Evolutionary conservation across 352 stramenopile genomes (phyloP).

Genomic region (Lagenidium sp.): DNA sequence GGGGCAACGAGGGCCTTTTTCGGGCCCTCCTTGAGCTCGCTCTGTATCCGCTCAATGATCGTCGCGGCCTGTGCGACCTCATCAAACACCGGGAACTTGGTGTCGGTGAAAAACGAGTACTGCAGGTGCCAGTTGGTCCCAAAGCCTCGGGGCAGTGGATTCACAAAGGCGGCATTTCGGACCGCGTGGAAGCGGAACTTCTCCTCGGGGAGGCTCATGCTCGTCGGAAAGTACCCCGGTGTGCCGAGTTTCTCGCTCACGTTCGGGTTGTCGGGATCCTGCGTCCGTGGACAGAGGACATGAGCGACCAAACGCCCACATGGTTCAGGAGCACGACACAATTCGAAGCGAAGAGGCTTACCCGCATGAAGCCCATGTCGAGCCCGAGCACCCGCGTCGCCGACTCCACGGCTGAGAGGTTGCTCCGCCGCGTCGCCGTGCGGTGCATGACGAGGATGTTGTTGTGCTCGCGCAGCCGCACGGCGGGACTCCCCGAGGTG

Average conservation of each 20-base stretch:
- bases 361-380: slow-evolving; percentile 68
- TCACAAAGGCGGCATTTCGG: slow-evolving; percentile 69
- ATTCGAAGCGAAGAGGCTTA: slow-evolving; percentile 9
- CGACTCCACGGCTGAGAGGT: slow-evolving; percentile 34
- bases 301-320: background rate
- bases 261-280: slow-evolving; percentile 60
- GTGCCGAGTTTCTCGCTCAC: slow-evolving; percentile 61
- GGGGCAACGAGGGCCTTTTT: background rate
- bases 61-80: slow-evolving; percentile 35
- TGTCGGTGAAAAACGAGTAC: slow-evolving; percentile 81
- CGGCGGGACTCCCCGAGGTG: slow-evolving; percentile 31
- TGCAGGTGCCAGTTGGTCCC: slow-evolving; percentile 76
- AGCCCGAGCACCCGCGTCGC: slow-evolving; percentile 54
- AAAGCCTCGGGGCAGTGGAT: slow-evolving; percentile 62
- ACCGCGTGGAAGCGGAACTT: slow-evolving; percentile 73
- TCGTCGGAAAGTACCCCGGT: slow-evolving; percentile 69
- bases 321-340: background rate
- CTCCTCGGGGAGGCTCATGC: slow-evolving; percentile 66
- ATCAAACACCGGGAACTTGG: slow-evolving; percentile 66
- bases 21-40: slow-evolving; percentile 1
- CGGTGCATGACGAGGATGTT: slow-evolving; percentile 76
- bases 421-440: slow-evolving; percentile 30
- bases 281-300: background rate
- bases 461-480: slow-evolving; percentile 54
- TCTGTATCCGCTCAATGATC: slow-evolving; percentile 34